Evolutionary conservation across 768 basidiomycete species (phyloP).

Genomic region (Sporobolomyces roseus): DNA sequence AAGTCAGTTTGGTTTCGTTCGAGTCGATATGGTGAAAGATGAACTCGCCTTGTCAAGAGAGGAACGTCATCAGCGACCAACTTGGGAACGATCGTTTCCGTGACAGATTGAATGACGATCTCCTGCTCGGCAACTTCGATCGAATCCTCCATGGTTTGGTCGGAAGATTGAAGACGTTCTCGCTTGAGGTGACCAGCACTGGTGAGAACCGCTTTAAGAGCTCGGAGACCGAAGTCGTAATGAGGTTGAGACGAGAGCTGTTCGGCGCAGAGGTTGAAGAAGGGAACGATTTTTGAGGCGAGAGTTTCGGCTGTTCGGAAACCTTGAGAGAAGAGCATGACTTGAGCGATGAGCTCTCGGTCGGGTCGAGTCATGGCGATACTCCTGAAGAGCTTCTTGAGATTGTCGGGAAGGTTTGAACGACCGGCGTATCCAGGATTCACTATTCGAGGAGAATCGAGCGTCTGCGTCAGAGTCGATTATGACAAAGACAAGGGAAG

Average conservation of each 20-base stretch:
- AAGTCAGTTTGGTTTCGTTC: too few relatives aligned
- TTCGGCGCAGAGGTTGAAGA: conserved; percentile 98
- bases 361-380: conserved; percentile 99
- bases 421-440: conserved; percentile 99
- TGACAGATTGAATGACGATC: conserved; percentile 95
- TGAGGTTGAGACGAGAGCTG: conserved; percentile 95
- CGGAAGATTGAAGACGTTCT: conserved; percentile 58
- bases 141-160: conserved; percentile 47
- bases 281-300: conserved; percentile 97
- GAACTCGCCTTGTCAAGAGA: conserved; percentile 73
- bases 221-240: conserved; percentile 97
- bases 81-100: conserved; percentile 97
- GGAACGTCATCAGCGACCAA: conserved; percentile 96
- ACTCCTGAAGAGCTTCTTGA: conserved; percentile 56
- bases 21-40: background rate
- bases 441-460: conserved; percentile 24
- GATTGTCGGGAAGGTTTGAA: conserved; percentile 59
- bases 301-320: conserved; percentile 95
- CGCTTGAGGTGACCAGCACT: conserved; percentile 98
- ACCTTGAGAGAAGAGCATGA: conserved; percentile 98
- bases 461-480: background rate
- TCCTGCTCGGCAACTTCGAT: conserved; percentile 80
- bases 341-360: conserved; percentile 96
- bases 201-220: conserved; percentile 89
- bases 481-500: too few relatives aligned